A percentile compares a stretch with the other conserved stretches of the same genome.
These are phyloP conservation scores for Aspergillus proliferans DNA, from an alignment of 2,329 filamentous ascomycete genomes.

Conservation along the genomic window DNA sequence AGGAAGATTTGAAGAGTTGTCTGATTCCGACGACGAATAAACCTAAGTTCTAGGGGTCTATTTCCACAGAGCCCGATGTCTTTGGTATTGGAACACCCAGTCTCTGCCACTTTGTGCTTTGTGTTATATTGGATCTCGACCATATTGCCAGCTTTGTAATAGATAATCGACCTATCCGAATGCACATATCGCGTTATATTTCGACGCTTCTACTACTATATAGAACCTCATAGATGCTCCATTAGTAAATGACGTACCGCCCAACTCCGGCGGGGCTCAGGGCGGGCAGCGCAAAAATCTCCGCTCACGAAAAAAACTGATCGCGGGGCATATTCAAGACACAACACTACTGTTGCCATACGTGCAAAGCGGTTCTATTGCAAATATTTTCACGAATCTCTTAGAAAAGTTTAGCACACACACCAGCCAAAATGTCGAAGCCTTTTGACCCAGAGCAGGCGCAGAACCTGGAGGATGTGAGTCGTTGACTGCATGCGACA, in stretches of 20 bases:
- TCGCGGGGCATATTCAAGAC: slow-evolving; percentile 21
- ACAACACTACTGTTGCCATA: slow-evolving; percentile 1
- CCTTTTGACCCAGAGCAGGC: slow-evolving; percentile 55
- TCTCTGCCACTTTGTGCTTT: no score
- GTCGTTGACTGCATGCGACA: slow-evolving; percentile 22
- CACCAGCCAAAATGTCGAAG: slow-evolving; percentile 29
- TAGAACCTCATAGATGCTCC: not conserved
- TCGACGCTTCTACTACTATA: no score
- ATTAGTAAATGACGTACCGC: slow-evolving; percentile 10
- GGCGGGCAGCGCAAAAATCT: slow-evolving; percentile 11
- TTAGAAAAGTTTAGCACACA: not conserved
- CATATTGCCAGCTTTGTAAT: no score
- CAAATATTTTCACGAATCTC: not conserved
- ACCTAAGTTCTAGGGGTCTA: no score
- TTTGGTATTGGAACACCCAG: no score
- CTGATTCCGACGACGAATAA: slow-evolving; percentile 45
- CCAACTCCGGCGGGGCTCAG: slow-evolving; percentile 5
- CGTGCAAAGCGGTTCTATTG: not conserved
- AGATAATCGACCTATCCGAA: no score
- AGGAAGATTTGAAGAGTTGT: slow-evolving; percentile 65
- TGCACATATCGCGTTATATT: no score
- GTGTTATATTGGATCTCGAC: no score
- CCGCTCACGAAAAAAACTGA: slow-evolving; percentile 24
- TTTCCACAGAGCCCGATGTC: no score
- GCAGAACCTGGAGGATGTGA: slow-evolving; percentile 63